Percentiles rank a stretch among this genome's conserved stretches.
Conservation (phyloP, 805 yeast species). For the Brettanomyces nanus region DNA sequence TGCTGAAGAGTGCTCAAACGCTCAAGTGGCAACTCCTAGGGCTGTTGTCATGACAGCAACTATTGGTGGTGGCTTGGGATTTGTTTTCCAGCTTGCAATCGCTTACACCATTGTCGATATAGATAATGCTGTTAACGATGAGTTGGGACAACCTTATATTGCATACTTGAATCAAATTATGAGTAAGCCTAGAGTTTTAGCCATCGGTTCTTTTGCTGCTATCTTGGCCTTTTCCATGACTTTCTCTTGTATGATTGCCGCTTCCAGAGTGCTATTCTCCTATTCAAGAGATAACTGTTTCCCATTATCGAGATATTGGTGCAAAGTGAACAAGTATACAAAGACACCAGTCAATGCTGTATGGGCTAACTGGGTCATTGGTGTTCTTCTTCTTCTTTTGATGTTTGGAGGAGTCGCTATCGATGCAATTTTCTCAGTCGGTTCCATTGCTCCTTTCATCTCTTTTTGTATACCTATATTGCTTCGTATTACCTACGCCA, state of each 20-base stretch:
- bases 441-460: constrained; percentile 61
- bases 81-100: constrained; percentile 49
- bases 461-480: constrained; percentile 60
- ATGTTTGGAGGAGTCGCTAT: constrained; percentile 61
- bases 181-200: constrained; percentile 31
- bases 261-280: constrained; percentile 58
- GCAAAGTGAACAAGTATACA: constrained; percentile 41
- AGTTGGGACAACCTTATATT: constrained; percentile 54
- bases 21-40: constrained; percentile 55
- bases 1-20: constrained; percentile 65
- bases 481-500: constrained; percentile 48
- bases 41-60: constrained; percentile 55
- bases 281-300: constrained; percentile 63
- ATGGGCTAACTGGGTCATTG: constrained; percentile 47
- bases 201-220: constrained; percentile 36
- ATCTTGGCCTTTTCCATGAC: constrained; percentile 42
- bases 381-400: constrained; percentile 47
- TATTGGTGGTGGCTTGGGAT: constrained; percentile 49
- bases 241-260: constrained; percentile 55
- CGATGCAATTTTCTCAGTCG: constrained; percentile 65
- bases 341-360: constrained; percentile 61
- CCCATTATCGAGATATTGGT: constrained; percentile 46
- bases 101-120: constrained; percentile 52
- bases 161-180: constrained; percentile 44
- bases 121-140: constrained; percentile 36